Base-by-base conservation (phyloP, 2,329 filamentous ascomycete genomes). In the Aspergillus novoparasiticus region DNA sequence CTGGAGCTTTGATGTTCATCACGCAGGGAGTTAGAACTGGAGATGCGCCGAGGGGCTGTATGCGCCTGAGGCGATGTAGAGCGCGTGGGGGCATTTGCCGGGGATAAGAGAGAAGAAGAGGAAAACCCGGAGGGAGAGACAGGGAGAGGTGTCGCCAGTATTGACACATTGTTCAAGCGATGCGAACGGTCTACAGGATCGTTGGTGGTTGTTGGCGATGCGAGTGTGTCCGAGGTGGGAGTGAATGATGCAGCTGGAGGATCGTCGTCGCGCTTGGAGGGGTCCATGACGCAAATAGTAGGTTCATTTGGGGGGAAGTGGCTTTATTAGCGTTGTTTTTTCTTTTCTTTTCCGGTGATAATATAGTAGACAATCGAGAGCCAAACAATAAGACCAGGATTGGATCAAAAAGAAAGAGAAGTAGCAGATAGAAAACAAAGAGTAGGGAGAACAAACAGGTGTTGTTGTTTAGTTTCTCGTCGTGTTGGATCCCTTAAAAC, bases 1-100 rank as follows among this genome's bases (percentile, higher is more conserved):
- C 70, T 71, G 10, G 78, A 79, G 46, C 71, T 71, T 59, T 74
- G 71, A 59, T 72, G 73, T 54, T 79, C 76, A 59, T 80, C 76
- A 61, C 73, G 73, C 58, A 78, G 58, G 23, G 78, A 79, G 50
- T 61, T 71, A 53, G 74, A 71, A 60, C 78, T 79, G 43, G 76
- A 72, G 21, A 73, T 76, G 59, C 71, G 70, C 63, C 71, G 72
- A 26, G 72, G 73, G 10, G 66, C 59, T 43, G 69, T 63, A 56
- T 68, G 64, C 54, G 67, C 48, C 57, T 64, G 56, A 66, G 64
- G 46, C 69, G 58, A 30, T 59, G 50, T 53, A 30, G 68, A 60
- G 66, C 68, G 69, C 65, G 71, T 64, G 45, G 68, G 54, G 41
- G 57, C 66, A 63, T 73, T 65, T 36, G 64, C 62, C 19, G 72